Evolutionary conservation across 1,284 basidiomycete species (phyloP).

Genomic region (Puccinia coronata): DNA sequence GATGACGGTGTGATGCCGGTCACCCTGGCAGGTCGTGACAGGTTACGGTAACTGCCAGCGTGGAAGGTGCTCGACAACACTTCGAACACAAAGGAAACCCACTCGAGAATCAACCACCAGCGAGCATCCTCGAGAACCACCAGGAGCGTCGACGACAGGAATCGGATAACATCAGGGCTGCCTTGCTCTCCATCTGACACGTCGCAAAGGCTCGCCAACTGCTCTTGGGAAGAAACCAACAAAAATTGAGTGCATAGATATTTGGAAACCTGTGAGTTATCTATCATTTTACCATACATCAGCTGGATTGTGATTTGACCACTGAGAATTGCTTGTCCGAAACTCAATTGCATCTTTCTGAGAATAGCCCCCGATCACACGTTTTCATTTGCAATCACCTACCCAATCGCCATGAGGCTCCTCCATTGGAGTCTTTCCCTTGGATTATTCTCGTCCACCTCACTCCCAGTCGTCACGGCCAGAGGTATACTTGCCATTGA

Average conservation of each 20-base stretch:
- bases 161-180: neutral
- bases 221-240: too few species aligned
- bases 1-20: neutral
- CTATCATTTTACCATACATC: neutral
- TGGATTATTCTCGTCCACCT: conserved; percentile 5
- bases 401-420: conserved; percentile 17
- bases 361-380: neutral
- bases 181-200: too few species aligned
- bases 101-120: neutral
- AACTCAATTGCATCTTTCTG: too few species aligned
- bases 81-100: neutral
- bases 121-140: neutral
- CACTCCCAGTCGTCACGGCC: conserved; percentile 1
- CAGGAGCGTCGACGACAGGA: neutral
- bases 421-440: conserved; percentile 33
- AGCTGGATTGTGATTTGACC: neutral
- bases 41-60: conserved; percentile 2
- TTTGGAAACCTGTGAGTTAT: conserved; percentile 12
- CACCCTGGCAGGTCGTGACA: neutral
- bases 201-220: too few species aligned
- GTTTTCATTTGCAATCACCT: neutral
- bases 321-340: neutral
- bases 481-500: conserved; percentile 77
- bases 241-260: neutral
- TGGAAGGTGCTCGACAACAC: conserved; percentile 22